Conservation (phyloP, 202 grass and related monocot genomes). For the Carex sylvatica region DNA sequence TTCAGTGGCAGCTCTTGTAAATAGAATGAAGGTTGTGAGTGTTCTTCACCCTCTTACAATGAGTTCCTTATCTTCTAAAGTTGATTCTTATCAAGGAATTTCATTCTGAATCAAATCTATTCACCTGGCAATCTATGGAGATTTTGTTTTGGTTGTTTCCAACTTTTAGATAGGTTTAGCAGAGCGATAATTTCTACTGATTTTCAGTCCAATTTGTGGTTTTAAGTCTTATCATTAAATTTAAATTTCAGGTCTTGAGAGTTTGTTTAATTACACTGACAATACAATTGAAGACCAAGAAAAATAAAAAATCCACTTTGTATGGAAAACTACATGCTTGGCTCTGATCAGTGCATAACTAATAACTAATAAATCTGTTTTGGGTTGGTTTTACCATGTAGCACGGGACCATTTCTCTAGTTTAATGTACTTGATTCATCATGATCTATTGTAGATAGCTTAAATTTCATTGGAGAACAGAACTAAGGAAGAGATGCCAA, state of each 20-base stretch:
- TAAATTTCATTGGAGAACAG: not conserved
- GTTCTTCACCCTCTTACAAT: not conserved
- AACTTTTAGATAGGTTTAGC: too few species aligned
- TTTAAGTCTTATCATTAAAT: too few species aligned
- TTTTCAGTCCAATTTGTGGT: too few species aligned
- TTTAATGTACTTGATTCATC: not conserved
- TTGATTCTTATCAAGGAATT: not conserved
- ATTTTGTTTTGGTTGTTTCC: too few species aligned
- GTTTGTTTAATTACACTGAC: too few species aligned
- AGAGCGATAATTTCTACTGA: too few species aligned
- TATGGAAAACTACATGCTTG: too few species aligned
- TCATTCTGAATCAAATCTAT: not conserved
- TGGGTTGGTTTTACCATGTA: not conserved
- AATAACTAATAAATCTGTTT: not conserved
- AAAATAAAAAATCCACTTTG: too few species aligned
- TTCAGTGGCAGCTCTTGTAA: not conserved
- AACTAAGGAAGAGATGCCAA: constrained; percentile 40
- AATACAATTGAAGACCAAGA: too few species aligned
- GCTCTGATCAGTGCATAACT: too few species aligned
- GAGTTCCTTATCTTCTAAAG: not conserved
- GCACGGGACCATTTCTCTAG: not conserved
- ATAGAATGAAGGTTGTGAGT: not conserved
- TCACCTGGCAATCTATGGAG: not conserved
- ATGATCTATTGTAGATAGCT: not conserved
- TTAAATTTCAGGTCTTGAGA: too few species aligned